Evolutionary conservation across 805 yeast genomes (phyloP), one percentile per base, ranked within the genome.

Genomic region (Pichia phayaonensis): DNA sequence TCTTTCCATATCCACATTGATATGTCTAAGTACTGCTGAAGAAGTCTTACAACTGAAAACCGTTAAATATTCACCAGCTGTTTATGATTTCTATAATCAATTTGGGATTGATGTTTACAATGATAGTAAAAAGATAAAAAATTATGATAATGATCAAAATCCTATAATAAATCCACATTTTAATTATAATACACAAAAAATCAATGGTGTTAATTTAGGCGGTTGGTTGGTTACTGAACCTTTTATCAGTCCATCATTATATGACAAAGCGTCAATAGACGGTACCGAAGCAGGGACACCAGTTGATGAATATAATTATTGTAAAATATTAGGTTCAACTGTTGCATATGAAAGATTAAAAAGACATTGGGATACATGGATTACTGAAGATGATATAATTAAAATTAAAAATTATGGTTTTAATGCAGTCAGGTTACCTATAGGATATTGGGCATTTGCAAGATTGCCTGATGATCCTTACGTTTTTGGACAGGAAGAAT

Each of bases 381-480:
- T 79, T 53, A 77, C 74, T 8, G 86, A 82, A 57, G 61, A 69
- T 4, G 89, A 84, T 63, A 79, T 84, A 54, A 58, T 63, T 26
- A 68, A 71, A 40, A 82, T 83, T 29, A 71, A 70, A 47, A 59
- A 59, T 4, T 70, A 68, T 57, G 89, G 88, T 0, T 74, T 84
- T 54, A 83, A 84, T 59, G 70, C 83, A 61, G 88, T 85, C n/a
- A 69, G 94, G 45, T 74, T 86, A 38, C 94, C 94, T 0, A 76
- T 85, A 46, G 92, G 92, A 2, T 86, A 86, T 63, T 86, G 95
- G 94, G 87, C 90, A 1, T 83, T 82, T 67, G 73, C 72, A 51
- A 66, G 66, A 44, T 63, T 67, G 49, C 65, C 67, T 13, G 64
- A 61, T 31, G 89, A 84, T 63, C 87, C 88, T 0, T 84, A 81